These are phyloP conservation scores for Halophytophthora polymorphica DNA, from an alignment of 352 stramenopile genomes.

Conservation along the genomic window DNA sequence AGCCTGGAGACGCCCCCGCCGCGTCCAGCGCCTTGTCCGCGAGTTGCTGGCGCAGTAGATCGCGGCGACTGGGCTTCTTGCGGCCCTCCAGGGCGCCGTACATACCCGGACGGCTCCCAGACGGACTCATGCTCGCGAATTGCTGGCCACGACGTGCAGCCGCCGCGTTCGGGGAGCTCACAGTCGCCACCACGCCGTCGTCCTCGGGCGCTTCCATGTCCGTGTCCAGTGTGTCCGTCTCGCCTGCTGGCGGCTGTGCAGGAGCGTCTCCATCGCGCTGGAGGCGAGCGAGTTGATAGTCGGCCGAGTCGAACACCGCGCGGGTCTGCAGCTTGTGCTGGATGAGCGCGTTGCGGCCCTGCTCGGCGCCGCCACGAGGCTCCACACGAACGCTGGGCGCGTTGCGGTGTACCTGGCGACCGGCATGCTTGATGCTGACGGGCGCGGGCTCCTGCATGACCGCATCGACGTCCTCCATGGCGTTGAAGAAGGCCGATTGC, in stretches of 20 bases:
- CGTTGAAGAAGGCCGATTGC: constrained; percentile 39
- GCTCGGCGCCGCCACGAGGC: constrained; percentile 27
- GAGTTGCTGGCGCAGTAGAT: constrained; percentile 31
- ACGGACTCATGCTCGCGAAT: constrained; percentile 60
- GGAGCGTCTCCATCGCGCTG: constrained; percentile 7
- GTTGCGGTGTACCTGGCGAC: constrained; percentile 18
- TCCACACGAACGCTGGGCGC: constrained; percentile 7
- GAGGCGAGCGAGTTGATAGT: constrained; percentile 60
- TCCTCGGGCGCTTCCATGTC: constrained; percentile 25
- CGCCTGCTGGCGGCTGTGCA: constrained; percentile 4
- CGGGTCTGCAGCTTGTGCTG: constrained; percentile 73
- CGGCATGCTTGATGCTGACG: constrained; percentile 5
- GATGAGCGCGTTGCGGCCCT: constrained; percentile 65
- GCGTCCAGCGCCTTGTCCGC: constrained; percentile 30
- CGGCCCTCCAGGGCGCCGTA: constrained; percentile 38
- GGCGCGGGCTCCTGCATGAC: too few relatives aligned
- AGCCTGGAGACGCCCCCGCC: constrained; percentile 3
- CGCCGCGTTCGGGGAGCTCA: constrained; percentile 50
- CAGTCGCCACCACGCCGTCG: constrained; percentile 10
- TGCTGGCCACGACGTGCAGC: constrained; percentile 14
- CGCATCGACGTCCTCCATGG: constrained; percentile 30
- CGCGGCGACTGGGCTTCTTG: constrained; percentile 27
- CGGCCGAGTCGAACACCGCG: constrained; percentile 69
- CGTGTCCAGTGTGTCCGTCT: constrained; percentile 18
- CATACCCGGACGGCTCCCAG: constrained; percentile 33